Evolutionary conservation across 768 basidiomycete genomes (phyloP), one percentile per base, ranked within the genome.

Genomic region (Calocybe cyanea): DNA sequence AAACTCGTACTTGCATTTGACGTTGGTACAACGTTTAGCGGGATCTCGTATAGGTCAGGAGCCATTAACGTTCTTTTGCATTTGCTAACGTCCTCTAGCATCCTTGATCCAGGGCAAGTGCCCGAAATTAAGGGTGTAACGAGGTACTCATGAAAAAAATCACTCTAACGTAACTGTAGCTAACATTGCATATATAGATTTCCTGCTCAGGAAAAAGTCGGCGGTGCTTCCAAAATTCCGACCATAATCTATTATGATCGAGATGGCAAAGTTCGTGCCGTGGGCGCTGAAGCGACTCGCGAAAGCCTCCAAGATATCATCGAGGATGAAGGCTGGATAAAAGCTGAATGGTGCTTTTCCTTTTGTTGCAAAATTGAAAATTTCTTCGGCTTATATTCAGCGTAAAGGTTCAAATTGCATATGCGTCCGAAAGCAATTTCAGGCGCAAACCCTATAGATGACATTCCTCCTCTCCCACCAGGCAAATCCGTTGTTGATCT

Each of bases 161-260:
- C 10, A 4, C 6, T 11, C 20, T 34, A 3, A 35, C 4, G 0
- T 5, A 28, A 11, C 6, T 5, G 18, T 17, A 14, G 17, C 20
- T 13, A 19, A 35, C n/a, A 42, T 48, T 17, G 21, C 2, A 19
- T 10, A 13, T 23, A 19, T 28, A 79, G 78, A 38, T 80, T 72
- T 49, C 78, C 77, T 4, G 72, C 67, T 0, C 74, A 78, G 40
- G 71, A 73, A 18, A 63, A 66, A 6, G 61, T 67, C 33, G 73
- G 66, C 6, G 72, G 73, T 0, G 69, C 73, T n/a, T 71, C 64
- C 14, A 80, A 77, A 52, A 73, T 79, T 34, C 77, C 71, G 0
- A 66, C 70, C 0, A 53, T 71, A n/a, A 43, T 76, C n/a, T 72
- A 68, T 45, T 80, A 80, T 54, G 77, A 78, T 51, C 43, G 41